These are phyloP conservation scores for Hypericum androsaemum DNA, from an alignment of 345 rosid species.

Conservation along the genomic window DNA sequence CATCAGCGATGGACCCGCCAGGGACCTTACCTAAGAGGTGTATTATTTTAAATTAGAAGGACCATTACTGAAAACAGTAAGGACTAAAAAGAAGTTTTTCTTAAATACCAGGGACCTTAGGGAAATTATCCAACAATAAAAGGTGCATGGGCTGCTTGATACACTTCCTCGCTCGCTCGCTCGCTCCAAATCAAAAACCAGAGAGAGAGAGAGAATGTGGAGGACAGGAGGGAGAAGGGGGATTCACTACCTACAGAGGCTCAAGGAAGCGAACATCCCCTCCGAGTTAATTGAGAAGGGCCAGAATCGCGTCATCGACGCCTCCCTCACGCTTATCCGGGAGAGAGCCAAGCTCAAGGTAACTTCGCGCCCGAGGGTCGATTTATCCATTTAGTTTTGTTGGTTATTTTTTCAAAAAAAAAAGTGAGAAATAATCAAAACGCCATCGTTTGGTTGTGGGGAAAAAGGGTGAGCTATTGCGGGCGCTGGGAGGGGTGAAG, in stretches of 20 bases:
- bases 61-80: too few species aligned
- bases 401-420: neutral
- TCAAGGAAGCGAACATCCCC: slow-evolving; percentile 50
- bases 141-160: too few species aligned
- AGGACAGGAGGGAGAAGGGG: slow-evolving; percentile 30
- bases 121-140: too few species aligned
- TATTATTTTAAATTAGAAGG: too few species aligned
- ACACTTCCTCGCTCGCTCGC: too few species aligned
- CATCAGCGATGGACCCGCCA: too few species aligned
- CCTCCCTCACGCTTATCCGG: slow-evolving; percentile 91
- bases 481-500: slow-evolving; percentile 66
- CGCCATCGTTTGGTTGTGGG: neutral
- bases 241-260: slow-evolving; percentile 46
- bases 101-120: too few species aligned
- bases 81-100: too few species aligned
- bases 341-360: slow-evolving; percentile 98
- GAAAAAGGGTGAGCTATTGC: slow-evolving; percentile 77
- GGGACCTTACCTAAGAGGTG: too few species aligned
- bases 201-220: too few species aligned
- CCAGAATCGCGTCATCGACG: slow-evolving; percentile 84
- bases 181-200: too few species aligned
- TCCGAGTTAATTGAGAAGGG: slow-evolving; percentile 59
- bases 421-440: neutral
- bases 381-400: neutral
- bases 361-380: neutral